Evolutionary conservation across 1,284 basidiomycete species (phyloP).

Genomic region (Ceratobasidium sp.): DNA sequence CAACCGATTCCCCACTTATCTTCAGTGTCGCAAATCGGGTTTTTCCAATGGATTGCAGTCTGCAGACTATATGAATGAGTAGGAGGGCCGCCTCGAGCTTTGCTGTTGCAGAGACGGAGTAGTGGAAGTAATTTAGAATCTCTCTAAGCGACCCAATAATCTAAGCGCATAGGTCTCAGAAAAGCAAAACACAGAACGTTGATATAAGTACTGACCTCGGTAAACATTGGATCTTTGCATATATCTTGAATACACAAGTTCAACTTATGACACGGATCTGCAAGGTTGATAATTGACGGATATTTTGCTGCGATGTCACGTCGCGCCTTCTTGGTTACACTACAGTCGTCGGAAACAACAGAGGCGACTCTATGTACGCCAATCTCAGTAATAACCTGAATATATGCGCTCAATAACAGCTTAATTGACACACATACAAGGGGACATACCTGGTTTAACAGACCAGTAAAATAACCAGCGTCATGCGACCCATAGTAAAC

Average conservation of each 20-base stretch:
- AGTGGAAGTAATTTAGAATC: slow-evolving; percentile 53
- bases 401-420: background rate
- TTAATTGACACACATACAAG: too few species aligned
- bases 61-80: too few species aligned
- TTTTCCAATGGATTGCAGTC: slow-evolving; percentile 56
- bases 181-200: background rate
- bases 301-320: background rate
- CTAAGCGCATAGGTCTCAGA: slow-evolving; percentile 43
- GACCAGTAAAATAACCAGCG: background rate
- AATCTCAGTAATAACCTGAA: slow-evolving; percentile 7
- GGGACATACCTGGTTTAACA: background rate
- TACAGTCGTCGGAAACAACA: slow-evolving; percentile 3
- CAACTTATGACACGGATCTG: slow-evolving; percentile 6
- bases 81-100: slow-evolving; percentile 50
- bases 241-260: slow-evolving; percentile 10
- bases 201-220: background rate
- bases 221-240: background rate
- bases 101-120: slow-evolving; percentile 53
- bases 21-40: slow-evolving; percentile 57
- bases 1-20: slow-evolving; percentile 25
- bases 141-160: slow-evolving; percentile 47
- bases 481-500: slow-evolving; percentile 9
- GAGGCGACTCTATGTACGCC: background rate
- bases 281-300: slow-evolving; percentile 1
- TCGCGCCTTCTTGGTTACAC: slow-evolving; percentile 9